phyloP scores from a whole-genome alignment of 208 protist genomes.

The Naegleria lovaniensis region DNA sequence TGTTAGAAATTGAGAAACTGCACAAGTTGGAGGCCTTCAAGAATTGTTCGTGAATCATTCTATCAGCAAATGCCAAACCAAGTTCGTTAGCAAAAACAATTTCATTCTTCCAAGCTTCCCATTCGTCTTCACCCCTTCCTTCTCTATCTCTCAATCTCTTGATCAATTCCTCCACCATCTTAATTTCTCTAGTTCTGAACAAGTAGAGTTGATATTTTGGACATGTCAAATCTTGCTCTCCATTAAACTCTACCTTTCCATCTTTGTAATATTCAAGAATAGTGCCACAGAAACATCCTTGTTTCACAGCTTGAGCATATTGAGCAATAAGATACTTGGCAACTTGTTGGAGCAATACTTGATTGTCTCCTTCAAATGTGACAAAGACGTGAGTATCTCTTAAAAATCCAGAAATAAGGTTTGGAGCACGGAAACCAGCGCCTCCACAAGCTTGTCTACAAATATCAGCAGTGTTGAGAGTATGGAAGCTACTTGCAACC shows the following conservation, averaged over 20 bases:
- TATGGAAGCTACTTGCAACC: neutral
- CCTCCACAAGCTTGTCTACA: conserved; percentile 30
- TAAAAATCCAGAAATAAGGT: neutral
- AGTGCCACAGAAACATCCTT: neutral
- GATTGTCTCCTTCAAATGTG: conserved; percentile 16
- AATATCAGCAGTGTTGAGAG: neutral
- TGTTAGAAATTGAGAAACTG: no score
- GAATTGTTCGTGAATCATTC: conserved; percentile 7
- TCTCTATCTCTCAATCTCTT: neutral
- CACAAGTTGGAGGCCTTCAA: neutral
- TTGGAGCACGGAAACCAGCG: conserved; percentile 20
- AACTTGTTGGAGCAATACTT: conserved; percentile 26
- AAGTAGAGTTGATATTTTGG: conserved; percentile 18
- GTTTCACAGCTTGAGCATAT: neutral
- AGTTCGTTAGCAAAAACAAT: neutral
- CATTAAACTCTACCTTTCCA: neutral
- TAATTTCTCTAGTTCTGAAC: neutral
- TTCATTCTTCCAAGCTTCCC: conserved; percentile 17
- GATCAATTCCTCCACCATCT: neutral
- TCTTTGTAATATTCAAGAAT: neutral
- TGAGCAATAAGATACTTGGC: conserved; percentile 4
- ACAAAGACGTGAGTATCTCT: conserved; percentile 24
- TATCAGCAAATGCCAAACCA: neutral
- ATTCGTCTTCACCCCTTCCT: conserved; percentile 1
- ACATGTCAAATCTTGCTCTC: neutral